Evolutionary conservation across 1,139 yeast species (phyloP).

Genomic region (Suhomyces anneliseae): DNA sequence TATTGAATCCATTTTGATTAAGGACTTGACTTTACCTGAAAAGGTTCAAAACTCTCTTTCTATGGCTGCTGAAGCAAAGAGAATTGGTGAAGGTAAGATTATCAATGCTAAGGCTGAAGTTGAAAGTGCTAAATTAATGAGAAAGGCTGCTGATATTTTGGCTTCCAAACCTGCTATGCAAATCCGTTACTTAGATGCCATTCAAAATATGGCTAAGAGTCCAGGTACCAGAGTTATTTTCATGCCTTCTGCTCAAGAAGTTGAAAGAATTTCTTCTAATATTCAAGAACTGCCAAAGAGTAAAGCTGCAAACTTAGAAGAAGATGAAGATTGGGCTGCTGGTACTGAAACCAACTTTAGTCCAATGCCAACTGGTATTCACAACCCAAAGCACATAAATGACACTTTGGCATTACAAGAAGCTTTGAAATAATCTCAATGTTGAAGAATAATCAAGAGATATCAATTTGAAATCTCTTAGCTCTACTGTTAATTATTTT

Average conservation of each 20-base stretch:
- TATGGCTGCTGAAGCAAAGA: constrained; percentile 74
- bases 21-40: constrained; percentile 60
- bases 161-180: constrained; percentile 80
- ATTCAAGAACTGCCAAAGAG: constrained; percentile 9
- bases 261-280: constrained; percentile 30
- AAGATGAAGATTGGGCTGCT: constrained; percentile 20
- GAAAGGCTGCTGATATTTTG: constrained; percentile 76
- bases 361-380: constrained; percentile 8
- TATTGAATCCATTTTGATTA: constrained; percentile 67
- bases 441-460: too few species aligned
- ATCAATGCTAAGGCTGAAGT: constrained; percentile 77
- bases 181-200: constrained; percentile 77
- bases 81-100: constrained; percentile 77
- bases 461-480: too few species aligned
- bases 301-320: constrained; percentile 16
- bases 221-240: constrained; percentile 68
- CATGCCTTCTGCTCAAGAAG: constrained; percentile 60
- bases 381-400: constrained; percentile 11
- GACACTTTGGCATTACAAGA: constrained; percentile 21
- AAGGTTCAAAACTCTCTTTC: constrained; percentile 64
- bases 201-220: constrained; percentile 68
- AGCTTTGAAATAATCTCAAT: constrained; percentile 12
- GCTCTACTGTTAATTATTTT: too few species aligned
- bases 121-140: constrained; percentile 73
- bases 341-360: constrained; percentile 8